Conservation (phyloP, 2,329 filamentous ascomycete genomes). For the Cytospora schulzeri region DNA sequence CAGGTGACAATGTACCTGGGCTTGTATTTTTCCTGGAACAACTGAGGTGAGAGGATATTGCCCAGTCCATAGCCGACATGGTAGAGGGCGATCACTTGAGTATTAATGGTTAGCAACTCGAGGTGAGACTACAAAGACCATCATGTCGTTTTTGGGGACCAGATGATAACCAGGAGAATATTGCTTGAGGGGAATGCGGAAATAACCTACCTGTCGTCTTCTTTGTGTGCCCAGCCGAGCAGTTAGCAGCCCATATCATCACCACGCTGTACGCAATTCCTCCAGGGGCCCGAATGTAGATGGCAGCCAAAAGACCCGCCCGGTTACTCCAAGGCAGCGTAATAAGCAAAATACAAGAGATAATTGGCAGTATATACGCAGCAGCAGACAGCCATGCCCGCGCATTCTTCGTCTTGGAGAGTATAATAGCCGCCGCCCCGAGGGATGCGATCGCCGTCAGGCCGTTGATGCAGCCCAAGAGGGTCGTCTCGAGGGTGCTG, state of each 20-base stretch:
- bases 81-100: slow-evolving; percentile 36
- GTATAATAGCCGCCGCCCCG: slow-evolving; percentile 17
- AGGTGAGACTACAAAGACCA: background rate
- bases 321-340: slow-evolving; percentile 42
- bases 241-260: slow-evolving; percentile 43
- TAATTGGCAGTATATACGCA: slow-evolving; percentile 37
- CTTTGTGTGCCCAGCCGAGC: slow-evolving; percentile 42
- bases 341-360: slow-evolving; percentile 41
- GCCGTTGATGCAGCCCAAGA: slow-evolving; percentile 30
- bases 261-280: slow-evolving; percentile 43
- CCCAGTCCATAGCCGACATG: slow-evolving; percentile 37
- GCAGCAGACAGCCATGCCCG: slow-evolving; percentile 28
- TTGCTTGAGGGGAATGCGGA: background rate
- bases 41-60: slow-evolving; percentile 37
- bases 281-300: slow-evolving; percentile 42
- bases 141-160: background rate
- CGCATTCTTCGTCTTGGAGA: slow-evolving; percentile 23
- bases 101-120: background rate
- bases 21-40: slow-evolving; percentile 33
- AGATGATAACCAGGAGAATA: background rate
- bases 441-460: slow-evolving; percentile 22
- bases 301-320: slow-evolving; percentile 40
- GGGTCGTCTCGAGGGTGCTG: slow-evolving; percentile 39
- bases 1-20: slow-evolving; percentile 37
- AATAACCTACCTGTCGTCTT: slow-evolving; percentile 37